Evolutionary conservation across 148 eudicot genomes (phyloP).

Genomic region (Heliosperma pusillum): DNA sequence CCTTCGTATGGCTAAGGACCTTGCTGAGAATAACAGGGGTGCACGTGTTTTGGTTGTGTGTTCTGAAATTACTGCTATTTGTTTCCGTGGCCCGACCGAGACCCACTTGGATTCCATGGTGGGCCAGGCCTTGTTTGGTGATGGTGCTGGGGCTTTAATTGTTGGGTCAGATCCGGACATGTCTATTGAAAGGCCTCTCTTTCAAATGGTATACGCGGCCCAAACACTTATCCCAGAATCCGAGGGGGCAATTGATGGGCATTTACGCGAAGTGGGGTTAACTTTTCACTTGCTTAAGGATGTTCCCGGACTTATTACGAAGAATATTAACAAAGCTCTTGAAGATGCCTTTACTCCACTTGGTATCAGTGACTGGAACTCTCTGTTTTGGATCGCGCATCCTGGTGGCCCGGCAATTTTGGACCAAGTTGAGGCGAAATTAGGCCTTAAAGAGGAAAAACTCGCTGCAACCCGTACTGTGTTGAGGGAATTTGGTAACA

Average conservation of each 20-base stretch:
- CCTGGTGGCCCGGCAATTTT: constrained; percentile 19
- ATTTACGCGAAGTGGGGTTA: constrained; percentile 18
- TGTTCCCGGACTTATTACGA: constrained; percentile 18
- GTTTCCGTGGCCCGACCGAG: constrained; percentile 22
- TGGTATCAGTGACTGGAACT: constrained; percentile 18
- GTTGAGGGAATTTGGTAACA: constrained; percentile 17
- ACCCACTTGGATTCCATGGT: constrained; percentile 25
- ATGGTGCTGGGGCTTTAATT: constrained; percentile 22
- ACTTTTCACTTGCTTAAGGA: constrained; percentile 14
- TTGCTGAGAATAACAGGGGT: constrained; percentile 22
- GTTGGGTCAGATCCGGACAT: constrained; percentile 19
- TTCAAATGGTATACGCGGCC: constrained; percentile 11
- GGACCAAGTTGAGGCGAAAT: constrained; percentile 21
- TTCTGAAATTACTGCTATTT: constrained; percentile 20
- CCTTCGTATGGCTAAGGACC: constrained; percentile 24
- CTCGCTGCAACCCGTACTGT: constrained; percentile 11
- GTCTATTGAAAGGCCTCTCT: constrained; percentile 15
- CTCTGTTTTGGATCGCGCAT: constrained; percentile 16
- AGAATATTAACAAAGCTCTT: constrained; percentile 21
- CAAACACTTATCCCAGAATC: constrained; percentile 19
- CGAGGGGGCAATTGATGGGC: constrained; percentile 21
- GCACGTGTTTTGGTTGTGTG: constrained; percentile 21
- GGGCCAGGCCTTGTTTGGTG: constrained; percentile 19
- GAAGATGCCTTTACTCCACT: constrained; percentile 18
- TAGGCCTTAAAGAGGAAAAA: constrained; percentile 19